Percentiles rank a stretch among this genome's conserved stretches.
Conservation (phyloP, 495 filamentous ascomycete species). For the Umbilicaria muhlenbergii region DNA sequence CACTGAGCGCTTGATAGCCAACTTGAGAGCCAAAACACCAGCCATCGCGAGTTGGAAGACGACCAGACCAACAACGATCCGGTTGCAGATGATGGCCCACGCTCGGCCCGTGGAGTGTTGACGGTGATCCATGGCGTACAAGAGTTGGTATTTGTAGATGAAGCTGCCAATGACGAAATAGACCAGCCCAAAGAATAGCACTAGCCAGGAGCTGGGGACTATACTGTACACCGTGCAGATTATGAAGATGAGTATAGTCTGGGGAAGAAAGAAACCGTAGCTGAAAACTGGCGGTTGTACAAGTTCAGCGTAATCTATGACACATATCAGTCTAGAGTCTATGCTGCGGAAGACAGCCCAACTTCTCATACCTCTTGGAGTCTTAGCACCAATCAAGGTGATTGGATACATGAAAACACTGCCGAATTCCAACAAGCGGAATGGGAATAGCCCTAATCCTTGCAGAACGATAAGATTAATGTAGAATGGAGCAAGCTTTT, state of each 20-base stretch:
- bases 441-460: conserved; percentile 78
- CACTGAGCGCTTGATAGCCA: conserved; percentile 51
- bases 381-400: conserved; percentile 59
- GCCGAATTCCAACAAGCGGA: conserved; percentile 83
- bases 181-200: conserved; percentile 66
- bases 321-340: not conserved
- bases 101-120: conserved; percentile 88
- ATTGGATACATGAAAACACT: conserved; percentile 75
- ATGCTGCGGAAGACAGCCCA: not conserved
- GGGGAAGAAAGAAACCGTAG: conserved; percentile 91
- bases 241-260: conserved; percentile 78
- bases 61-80: conserved; percentile 65
- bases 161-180: conserved; percentile 87
- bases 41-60: conserved; percentile 87
- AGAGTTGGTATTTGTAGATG: conserved; percentile 93
- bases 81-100: conserved; percentile 90
- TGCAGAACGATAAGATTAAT: conserved; percentile 91
- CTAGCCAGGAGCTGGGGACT: conserved; percentile 64
- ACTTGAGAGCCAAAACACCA: conserved; percentile 62
- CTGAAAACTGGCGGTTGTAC: conserved; percentile 75
- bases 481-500: conserved; percentile 66
- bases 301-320: conserved; percentile 64
- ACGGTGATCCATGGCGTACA: conserved; percentile 96
- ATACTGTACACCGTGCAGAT: conserved; percentile 92
- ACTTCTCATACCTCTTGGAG: conserved; percentile 44